These are phyloP conservation scores for Chloranthus sessilifolius DNA, from an alignment of 164 flowering plant species.

Conservation along the genomic window DNA sequence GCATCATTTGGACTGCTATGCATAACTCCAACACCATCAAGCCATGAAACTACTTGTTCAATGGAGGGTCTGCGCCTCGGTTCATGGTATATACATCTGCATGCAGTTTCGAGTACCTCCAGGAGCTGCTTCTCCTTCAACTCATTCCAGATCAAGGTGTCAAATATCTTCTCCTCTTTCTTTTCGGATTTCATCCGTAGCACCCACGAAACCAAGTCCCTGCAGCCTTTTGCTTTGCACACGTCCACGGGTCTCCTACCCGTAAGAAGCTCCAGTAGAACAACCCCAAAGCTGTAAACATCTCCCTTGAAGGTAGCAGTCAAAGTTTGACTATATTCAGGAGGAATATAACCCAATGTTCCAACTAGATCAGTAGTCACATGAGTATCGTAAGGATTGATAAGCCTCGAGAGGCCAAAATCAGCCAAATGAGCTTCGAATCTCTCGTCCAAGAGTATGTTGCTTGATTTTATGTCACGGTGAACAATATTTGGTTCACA, in stretches of 20 bases:
- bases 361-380: slow-evolving; percentile 88
- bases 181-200: slow-evolving; percentile 55
- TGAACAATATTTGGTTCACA: slow-evolving; percentile 74
- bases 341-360: slow-evolving; percentile 84
- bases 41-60: slow-evolving; percentile 64
- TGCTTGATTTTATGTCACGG: slow-evolving; percentile 77
- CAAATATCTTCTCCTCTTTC: slow-evolving; percentile 47
- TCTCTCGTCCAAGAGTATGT: slow-evolving; percentile 63
- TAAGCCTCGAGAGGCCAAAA: slow-evolving; percentile 74
- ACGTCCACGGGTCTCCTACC: slow-evolving; percentile 75
- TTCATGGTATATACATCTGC: slow-evolving; percentile 56
- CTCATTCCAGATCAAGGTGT: slow-evolving; percentile 45
- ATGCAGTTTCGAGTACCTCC: slow-evolving; percentile 55
- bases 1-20: slow-evolving; percentile 12
- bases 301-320: slow-evolving; percentile 80
- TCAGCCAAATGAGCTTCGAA: slow-evolving; percentile 86
- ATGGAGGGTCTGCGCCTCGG: slow-evolving; percentile 64
- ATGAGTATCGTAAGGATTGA: slow-evolving; percentile 78
- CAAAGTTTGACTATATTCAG: slow-evolving; percentile 69
- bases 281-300: slow-evolving; percentile 86
- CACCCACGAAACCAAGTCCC: slow-evolving; percentile 80
- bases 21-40: slow-evolving; percentile 33
- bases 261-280: slow-evolving; percentile 74
- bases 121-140: slow-evolving; percentile 43
- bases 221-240: slow-evolving; percentile 56